Evolutionary conservation across 2,329 filamentous ascomycete species (phyloP).

Genomic region (Passalora sequoiae): DNA sequence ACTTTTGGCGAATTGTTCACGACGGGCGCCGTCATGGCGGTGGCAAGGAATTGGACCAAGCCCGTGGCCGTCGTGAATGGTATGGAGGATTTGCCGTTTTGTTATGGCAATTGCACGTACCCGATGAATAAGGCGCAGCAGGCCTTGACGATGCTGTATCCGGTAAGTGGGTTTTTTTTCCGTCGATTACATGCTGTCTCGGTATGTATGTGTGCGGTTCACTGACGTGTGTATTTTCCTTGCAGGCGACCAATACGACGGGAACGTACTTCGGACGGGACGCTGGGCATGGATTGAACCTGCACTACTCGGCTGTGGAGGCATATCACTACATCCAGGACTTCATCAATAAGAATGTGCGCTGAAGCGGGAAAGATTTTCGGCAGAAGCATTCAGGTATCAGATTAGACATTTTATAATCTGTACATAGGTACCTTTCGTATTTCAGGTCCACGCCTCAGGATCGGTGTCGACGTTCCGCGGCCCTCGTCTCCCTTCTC

Average conservation of each 20-base stretch:
- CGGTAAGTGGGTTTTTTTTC: too few relatives aligned
- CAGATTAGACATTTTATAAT: neutral
- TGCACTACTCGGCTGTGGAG: conserved; percentile 29
- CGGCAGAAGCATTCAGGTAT: neutral
- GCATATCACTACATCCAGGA: conserved; percentile 28
- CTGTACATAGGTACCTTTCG: too few relatives aligned
- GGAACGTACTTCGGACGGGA: conserved; percentile 24
- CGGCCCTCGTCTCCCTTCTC: too few relatives aligned
- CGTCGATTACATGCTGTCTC: too few relatives aligned
- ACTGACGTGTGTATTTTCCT: too few relatives aligned
- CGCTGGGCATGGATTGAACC: conserved; percentile 31
- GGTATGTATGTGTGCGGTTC: too few relatives aligned
- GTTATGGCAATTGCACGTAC: conserved; percentile 30
- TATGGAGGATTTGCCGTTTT: conserved; percentile 30
- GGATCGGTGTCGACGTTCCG: too few relatives aligned
- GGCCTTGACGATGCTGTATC: conserved; percentile 24
- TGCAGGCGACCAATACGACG: conserved; percentile 13
- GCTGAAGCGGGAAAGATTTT: neutral
- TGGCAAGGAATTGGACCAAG: conserved; percentile 22
- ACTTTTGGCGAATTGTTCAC: conserved; percentile 33
- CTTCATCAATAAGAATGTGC: conserved; percentile 22
- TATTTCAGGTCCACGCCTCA: too few relatives aligned
- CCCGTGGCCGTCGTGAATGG: conserved; percentile 32
- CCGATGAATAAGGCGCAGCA: conserved; percentile 23
- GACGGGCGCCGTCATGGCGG: conserved; percentile 12